Evolutionary conservation across 371 early-diverging fungal genomes (phyloP), one percentile per base, ranked within the genome.

Genomic region (Mucor irregularis): DNA sequence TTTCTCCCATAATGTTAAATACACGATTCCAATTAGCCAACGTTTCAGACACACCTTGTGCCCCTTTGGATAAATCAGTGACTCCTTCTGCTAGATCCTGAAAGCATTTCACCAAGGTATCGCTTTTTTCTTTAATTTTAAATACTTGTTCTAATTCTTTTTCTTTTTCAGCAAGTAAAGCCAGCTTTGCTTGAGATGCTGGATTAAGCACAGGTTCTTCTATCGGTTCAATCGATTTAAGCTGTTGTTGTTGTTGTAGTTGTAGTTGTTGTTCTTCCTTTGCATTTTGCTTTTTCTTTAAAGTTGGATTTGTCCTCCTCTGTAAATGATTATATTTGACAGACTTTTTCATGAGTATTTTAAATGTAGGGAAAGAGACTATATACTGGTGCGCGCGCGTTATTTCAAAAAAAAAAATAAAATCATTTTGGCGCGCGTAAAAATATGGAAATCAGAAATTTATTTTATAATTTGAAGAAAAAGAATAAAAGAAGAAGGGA

Each of bases 1-100:
- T 10, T 10, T 7, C 40, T 5, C 55, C 55, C 64, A 64, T 64
- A 1, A 42, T 51, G 0, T 21, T 29, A 28, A 64, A 55, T 10
- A 51, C 37, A 29, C 31, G 24, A 14, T 64, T 51, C 64, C 64
- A 64, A n/a, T 55, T 59, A 5, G 50, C 46, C 10, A 64, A n/a
- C 1, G 33, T 51, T 14, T 59, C 17, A 3, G 45, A 16, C 13
- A 55, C 51, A 13, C 19, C 26, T 44, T 43, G 3, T 5, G 45
- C 16, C 38, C 44, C 26, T 11, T 49, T 39, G 38, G 55, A 26
- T 44, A 49, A 13, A 0, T n/a, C 24, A 8, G 44, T 29, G 7
- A 38, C 40, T 2, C 25, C 37, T 10, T 43, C 25, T 0, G 38
- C n/a, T 13, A 61, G 10, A 3, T 31, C 19, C 5, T 26, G 22